Base-by-base conservation (phyloP, 331 rosid species). In the Telfairia occidentalis region DNA sequence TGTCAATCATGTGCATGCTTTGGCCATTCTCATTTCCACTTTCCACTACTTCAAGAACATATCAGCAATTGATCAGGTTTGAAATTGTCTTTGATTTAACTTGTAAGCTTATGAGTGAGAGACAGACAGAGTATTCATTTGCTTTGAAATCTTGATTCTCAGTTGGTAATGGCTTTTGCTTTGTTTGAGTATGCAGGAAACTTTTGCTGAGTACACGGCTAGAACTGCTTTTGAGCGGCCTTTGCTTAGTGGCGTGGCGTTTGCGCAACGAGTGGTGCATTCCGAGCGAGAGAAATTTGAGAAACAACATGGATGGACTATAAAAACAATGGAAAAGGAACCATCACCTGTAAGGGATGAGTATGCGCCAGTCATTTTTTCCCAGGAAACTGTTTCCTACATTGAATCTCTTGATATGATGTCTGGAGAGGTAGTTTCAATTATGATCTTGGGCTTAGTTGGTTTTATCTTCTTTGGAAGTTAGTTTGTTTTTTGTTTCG, bases 11-110 rank as follows among this genome's bases (percentile, higher is more conserved):
- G 97, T 94, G 26, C 96, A 94, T 78, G 98, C 98, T 74, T 86
- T 94, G 45, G 97, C 98, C 46, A 90, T 94, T 83, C 96, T 94
- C 34, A 96, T 94, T 67, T 94, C 98, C 34, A 94, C 96, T 76
- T 94, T 90, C 86, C 96, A 91, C 79, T 94, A 91, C 77, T 92
- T 81, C 87, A 87, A 83, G 86, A 79, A 55, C 81, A 92, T 95
- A 46, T 95, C 98, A 16, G 98, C 98, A 63, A 91, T 95, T 77
- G 97, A 95, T 79, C 96, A 91, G 98, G 98, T 94, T n/a, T n/a
- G n/a, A n/a, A n/a, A 55, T 55, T 26, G 50, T 75, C 48, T 72
- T 50, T 49, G 43, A 37, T 75, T 77, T 40, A 23, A 4, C 23
- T 23, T 9, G 45, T 65, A 0, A 52, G 71, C 4, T 54, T 52